These are phyloP conservation scores for Saccharomyces hybrid DNA, from an alignment of 1,139 yeast genomes.

Conservation along the genomic window DNA sequence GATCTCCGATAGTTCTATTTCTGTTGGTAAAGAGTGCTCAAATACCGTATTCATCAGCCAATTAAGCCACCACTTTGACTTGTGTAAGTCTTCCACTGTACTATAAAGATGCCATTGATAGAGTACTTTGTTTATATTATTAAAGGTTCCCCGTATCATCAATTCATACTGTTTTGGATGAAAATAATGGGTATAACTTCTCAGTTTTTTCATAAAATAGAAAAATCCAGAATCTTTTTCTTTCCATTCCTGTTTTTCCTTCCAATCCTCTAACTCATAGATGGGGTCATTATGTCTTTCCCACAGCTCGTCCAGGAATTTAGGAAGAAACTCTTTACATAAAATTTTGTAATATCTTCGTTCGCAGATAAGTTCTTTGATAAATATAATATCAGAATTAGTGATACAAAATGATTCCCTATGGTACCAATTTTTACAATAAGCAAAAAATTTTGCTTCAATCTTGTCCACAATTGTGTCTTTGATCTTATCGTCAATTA, in stretches of 20 bases:
- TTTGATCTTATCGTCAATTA: constrained; percentile 7
- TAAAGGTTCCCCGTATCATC: constrained; percentile 16
- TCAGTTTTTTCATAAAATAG: constrained; percentile 12
- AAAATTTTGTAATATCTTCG: constrained; percentile 24
- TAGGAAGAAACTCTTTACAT: constrained; percentile 29
- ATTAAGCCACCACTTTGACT: constrained; percentile 20
- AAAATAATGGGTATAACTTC: constrained; percentile 11
- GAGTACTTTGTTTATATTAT: constrained; percentile 19
- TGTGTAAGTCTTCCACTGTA: constrained; percentile 6
- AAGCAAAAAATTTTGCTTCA: constrained; percentile 26
- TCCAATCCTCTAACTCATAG: constrained; percentile 18
- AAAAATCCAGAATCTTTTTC: constrained; percentile 9
- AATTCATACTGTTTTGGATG: constrained; percentile 7
- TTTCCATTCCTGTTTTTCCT: neutral
- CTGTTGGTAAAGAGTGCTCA: constrained; percentile 6
- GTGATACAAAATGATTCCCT: constrained; percentile 17
- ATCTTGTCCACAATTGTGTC: constrained; percentile 6
- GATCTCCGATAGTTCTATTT: constrained; percentile 10
- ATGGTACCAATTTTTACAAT: constrained; percentile 34
- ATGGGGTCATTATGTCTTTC: constrained; percentile 22
- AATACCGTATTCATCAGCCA: constrained; percentile 18
- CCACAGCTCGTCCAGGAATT: constrained; percentile 28
- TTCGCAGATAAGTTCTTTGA: constrained; percentile 36
- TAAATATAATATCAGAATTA: constrained; percentile 29
- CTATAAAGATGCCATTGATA: constrained; percentile 25